phyloP scores from a whole-genome alignment of 495 filamentous ascomycete genomes.

The Xylaria venustula region DNA sequence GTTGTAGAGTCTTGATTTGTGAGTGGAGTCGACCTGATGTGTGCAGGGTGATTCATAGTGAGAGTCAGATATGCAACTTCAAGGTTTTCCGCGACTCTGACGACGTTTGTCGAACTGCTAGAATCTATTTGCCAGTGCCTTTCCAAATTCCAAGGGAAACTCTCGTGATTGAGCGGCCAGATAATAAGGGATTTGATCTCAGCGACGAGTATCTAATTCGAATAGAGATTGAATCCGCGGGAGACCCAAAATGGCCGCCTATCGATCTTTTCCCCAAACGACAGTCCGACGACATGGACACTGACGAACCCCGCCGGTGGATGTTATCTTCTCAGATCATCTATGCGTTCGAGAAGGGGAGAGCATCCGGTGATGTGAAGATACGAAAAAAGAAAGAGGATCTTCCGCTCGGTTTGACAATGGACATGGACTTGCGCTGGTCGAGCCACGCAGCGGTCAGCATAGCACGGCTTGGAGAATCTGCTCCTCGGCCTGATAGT shows the following conservation, averaged over 20 bases:
- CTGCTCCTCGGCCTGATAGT: conserved; percentile 23
- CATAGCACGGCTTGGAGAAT: conserved; percentile 18
- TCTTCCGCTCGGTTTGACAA: conserved; percentile 34
- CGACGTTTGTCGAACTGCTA: conserved; percentile 38
- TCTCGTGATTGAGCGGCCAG: conserved; percentile 44
- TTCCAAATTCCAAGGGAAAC: conserved; percentile 48
- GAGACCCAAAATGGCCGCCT: conserved; percentile 49
- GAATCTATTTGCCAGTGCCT: conserved; percentile 42
- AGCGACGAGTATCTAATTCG: conserved; percentile 45
- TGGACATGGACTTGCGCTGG: conserved; percentile 51
- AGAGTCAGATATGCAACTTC: conserved; percentile 48
- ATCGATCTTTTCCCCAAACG: conserved; percentile 34
- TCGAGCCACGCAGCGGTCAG: conserved; percentile 27
- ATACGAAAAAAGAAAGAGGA: conserved; percentile 35
- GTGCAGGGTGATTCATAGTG: conserved; percentile 37
- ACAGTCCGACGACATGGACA: conserved; percentile 24
- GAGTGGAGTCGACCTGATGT: conserved; percentile 24
- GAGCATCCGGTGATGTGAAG: conserved; percentile 36
- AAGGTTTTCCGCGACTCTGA: conserved; percentile 44
- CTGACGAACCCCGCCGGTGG: conserved; percentile 34
- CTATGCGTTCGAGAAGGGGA: conserved; percentile 39
- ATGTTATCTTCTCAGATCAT: conserved; percentile 37
- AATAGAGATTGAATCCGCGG: conserved; percentile 47
- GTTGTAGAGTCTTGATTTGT: conserved; percentile 45
- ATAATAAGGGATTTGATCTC: conserved; percentile 40